Percentiles rank a stretch among this genome's conserved stretches.
Evolutionary conservation across 352 stramenopile species (phyloP).

Genomic region (Aphanomyces astaci): DNA sequence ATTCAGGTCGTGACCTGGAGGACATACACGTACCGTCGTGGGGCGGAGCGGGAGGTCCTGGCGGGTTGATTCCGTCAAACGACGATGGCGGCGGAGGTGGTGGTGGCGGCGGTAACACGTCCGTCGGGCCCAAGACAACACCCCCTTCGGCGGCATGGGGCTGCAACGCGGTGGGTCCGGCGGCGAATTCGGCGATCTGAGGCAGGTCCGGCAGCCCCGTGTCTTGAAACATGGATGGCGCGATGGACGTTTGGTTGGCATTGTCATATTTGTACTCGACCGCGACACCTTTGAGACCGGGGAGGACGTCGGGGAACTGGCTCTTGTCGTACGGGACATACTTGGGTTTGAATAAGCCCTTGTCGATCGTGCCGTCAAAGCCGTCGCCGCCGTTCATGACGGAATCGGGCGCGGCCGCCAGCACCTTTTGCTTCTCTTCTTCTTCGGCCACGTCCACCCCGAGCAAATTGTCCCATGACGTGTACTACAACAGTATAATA

Average conservation of each 20-base stretch:
- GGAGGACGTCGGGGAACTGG: conserved; percentile 1
- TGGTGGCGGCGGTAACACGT: conserved; percentile 46
- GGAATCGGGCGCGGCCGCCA: conserved; percentile 68
- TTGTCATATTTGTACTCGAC: conserved; percentile 49
- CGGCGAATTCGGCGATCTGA: conserved; percentile 48
- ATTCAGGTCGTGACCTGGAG: conserved; percentile 46
- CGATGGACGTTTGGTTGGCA: conserved; percentile 35
- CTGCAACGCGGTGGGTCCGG: conserved; percentile 56
- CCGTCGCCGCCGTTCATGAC: conserved; percentile 69
- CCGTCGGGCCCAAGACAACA: conserved; percentile 56
- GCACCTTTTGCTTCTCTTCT: conserved; percentile 75
- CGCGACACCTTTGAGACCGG: neutral
- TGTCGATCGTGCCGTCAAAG: conserved; percentile 18
- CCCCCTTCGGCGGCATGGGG: conserved; percentile 37
- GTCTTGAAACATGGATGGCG: conserved; percentile 76
- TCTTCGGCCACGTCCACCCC: conserved; percentile 81
- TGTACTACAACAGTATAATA: conserved; percentile 47
- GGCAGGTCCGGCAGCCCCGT: conserved; percentile 66
- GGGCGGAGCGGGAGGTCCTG: conserved; percentile 31
- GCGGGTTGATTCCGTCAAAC: neutral
- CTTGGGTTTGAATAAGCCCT: conserved; percentile 4
- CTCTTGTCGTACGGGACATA: neutral
- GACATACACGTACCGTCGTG: conserved; percentile 25
- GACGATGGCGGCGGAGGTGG: conserved; percentile 17
- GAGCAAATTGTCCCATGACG: conserved; percentile 80